These are phyloP conservation scores for Allium sativum DNA, from an alignment of 106 monocot genomes.

Conservation along the genomic window DNA sequence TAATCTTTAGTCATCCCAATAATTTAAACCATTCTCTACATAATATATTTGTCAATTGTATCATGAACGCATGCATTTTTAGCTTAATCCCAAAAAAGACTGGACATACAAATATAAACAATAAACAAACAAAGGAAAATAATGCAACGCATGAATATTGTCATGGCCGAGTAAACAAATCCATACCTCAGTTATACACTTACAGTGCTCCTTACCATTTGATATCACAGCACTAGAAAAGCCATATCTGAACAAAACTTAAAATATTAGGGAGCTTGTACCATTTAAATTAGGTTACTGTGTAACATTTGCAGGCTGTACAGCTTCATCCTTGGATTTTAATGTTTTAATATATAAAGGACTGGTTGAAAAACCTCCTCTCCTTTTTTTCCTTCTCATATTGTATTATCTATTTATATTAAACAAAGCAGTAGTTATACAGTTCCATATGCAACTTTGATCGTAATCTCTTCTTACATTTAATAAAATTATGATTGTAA, in stretches of 20 bases:
- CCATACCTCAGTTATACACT: constrained; percentile 69
- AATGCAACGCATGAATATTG: too few species aligned
- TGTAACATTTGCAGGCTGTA: constrained; percentile 86
- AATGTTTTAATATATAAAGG: constrained; percentile 78
- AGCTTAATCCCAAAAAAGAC: too few species aligned
- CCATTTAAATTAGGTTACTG: constrained; percentile 33
- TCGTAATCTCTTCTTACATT: too few species aligned
- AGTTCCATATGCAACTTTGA: too few species aligned
- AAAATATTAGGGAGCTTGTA: neutral
- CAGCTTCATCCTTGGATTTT: constrained; percentile 82
- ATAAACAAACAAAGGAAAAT: neutral
- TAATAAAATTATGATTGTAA: too few species aligned
- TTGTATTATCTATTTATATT: too few species aligned
- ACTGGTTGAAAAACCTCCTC: constrained; percentile 98
- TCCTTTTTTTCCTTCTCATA: too few species aligned
- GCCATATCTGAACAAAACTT: constrained; percentile 47
- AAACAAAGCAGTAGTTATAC: too few species aligned
- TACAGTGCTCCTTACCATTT: constrained; percentile 62
- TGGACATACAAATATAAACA: neutral
- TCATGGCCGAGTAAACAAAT: neutral
- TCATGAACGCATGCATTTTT: neutral
- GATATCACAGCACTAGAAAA: constrained; percentile 88
- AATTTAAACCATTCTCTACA: neutral
- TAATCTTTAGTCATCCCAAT: too few species aligned
- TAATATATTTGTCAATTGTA: neutral